These are phyloP conservation scores for Closterium sp. DNA, from an alignment of 139 green algal genomes.

Conservation along the genomic window DNA sequence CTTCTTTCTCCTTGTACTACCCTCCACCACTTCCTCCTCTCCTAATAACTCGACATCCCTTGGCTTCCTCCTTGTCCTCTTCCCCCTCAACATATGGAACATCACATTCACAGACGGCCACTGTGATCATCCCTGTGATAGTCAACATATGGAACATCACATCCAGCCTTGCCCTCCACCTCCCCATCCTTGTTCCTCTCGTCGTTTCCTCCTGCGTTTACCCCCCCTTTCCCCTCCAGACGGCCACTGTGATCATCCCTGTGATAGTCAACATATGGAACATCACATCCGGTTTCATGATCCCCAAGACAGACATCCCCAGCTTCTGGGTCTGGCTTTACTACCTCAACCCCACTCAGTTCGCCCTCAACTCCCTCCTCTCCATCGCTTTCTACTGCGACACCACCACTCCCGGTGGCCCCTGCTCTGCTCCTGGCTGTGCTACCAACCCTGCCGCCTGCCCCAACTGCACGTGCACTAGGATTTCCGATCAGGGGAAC, in stretches of 20 bases:
- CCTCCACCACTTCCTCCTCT: neutral
- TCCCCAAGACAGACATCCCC: constrained; percentile 38
- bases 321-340: constrained; percentile 38
- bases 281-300: constrained; percentile 45
- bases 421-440: constrained; percentile 3
- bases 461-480: constrained; percentile 6
- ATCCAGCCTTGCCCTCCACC: neutral
- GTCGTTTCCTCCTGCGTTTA: neutral
- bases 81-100: no score
- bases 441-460: neutral
- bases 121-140: constrained; percentile 26
- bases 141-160: neutral
- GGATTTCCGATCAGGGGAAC: constrained; percentile 2
- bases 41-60: neutral
- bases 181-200: neutral
- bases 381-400: constrained; percentile 40
- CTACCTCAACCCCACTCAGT: constrained; percentile 36
- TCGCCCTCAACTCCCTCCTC: constrained; percentile 19
- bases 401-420: neutral
- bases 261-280: constrained; percentile 42
- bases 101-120: neutral
- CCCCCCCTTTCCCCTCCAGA: neutral
- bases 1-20: no score
- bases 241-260: constrained; percentile 33
- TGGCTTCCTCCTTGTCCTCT: neutral